phyloP scores from a whole-genome alignment of 2,329 filamentous ascomycete species.

The Aspergillus neoniger region DNA sequence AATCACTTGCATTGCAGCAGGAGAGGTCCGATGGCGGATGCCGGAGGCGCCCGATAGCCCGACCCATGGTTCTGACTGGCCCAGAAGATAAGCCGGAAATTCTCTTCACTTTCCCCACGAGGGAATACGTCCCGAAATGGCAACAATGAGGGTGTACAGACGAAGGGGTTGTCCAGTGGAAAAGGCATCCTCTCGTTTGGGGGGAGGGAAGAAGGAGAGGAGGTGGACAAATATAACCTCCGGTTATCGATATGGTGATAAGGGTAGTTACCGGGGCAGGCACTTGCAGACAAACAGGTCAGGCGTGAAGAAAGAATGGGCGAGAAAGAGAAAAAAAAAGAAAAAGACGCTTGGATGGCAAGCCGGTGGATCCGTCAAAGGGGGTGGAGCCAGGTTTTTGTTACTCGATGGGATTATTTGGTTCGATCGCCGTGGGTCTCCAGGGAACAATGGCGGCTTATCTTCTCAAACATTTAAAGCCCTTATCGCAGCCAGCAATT shows the following conservation, averaged over 20 bases:
- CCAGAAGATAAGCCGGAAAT: not conserved
- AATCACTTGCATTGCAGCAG: conserved; percentile 7
- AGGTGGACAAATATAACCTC: not conserved
- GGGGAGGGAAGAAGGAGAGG: not conserved
- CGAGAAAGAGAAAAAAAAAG: not conserved
- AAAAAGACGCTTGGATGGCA: not conserved
- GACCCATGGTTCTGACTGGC: conserved; percentile 18
- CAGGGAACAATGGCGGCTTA: not conserved
- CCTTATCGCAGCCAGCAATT: conserved; percentile 9
- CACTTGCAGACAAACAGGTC: not conserved
- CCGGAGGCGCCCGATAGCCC: conserved; percentile 33
- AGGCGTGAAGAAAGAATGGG: not conserved
- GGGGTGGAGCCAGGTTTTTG: conserved; percentile 14
- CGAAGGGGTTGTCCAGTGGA: not conserved
- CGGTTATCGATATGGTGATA: conserved; percentile 1
- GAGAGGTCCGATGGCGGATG: conserved; percentile 22
- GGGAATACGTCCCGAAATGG: conserved; percentile 18
- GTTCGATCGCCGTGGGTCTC: not conserved
- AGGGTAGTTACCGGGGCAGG: not conserved
- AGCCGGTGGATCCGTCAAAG: not conserved
- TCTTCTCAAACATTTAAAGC: conserved; percentile 14
- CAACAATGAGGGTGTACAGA: conserved; percentile 28
- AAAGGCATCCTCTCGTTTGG: not conserved
- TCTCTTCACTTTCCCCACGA: conserved; percentile 2
- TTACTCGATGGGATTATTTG: conserved; percentile 20